These are phyloP conservation scores for Harrya chromipes DNA, from an alignment of 768 basidiomycete genomes.

Conservation along the genomic window DNA sequence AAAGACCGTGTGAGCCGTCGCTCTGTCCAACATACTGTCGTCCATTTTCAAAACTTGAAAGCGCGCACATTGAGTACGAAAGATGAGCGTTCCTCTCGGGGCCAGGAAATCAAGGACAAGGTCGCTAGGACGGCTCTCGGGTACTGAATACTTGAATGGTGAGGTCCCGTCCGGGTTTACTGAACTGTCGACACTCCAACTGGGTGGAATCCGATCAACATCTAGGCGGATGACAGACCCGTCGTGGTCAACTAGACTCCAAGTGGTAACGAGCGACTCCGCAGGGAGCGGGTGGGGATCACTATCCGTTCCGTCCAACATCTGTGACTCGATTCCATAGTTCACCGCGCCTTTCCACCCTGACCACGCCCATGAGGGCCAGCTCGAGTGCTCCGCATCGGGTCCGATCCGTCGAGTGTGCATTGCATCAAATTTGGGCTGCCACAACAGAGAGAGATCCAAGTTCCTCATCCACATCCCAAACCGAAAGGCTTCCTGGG, in stretches of 20 bases:
- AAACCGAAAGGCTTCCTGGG: conserved; percentile 7
- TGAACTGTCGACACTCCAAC: neutral
- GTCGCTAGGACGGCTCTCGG: neutral
- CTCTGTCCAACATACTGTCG: neutral
- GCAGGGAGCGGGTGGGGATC: conserved; percentile 4
- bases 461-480: conserved; percentile 13
- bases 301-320: neutral
- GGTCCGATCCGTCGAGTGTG: conserved; percentile 8
- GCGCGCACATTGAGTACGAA: conserved; percentile 16
- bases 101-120: neutral
- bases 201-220: conserved; percentile 2
- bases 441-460: conserved; percentile 20
- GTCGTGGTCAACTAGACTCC: conserved; percentile 17
- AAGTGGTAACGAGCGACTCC: conserved; percentile 17
- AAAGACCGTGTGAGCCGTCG: conserved; percentile 9
- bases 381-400: neutral
- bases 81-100: conserved; percentile 22
- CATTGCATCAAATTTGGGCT: conserved; percentile 12
- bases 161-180: neutral
- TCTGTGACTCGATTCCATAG: conserved; percentile 2
- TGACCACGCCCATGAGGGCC: conserved; percentile 28
- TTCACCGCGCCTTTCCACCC: conserved; percentile 22
- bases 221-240: conserved; percentile 8
- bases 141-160: conserved; percentile 1
- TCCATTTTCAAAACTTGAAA: conserved; percentile 8